Evolutionary conservation across 1,284 basidiomycete species (phyloP).

Genomic region (Chalciporus sp.): DNA sequence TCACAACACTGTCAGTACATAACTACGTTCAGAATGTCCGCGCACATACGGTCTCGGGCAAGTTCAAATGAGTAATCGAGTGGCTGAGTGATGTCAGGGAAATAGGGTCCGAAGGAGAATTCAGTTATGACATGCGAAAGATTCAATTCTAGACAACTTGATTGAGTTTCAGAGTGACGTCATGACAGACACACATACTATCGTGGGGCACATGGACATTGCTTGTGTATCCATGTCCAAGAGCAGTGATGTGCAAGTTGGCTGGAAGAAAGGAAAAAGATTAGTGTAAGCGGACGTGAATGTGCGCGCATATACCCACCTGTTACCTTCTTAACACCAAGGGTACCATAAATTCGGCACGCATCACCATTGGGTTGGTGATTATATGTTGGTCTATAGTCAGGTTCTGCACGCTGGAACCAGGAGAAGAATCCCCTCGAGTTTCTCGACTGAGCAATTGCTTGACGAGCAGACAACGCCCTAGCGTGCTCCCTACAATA

Average conservation of each 20-base stretch:
- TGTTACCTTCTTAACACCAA: slow-evolving; percentile 90
- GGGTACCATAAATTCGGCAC: slow-evolving; percentile 85
- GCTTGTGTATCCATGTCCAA: slow-evolving; percentile 93
- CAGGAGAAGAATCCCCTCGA: slow-evolving; percentile 71
- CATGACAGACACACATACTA: slow-evolving; percentile 47
- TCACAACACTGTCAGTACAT: not conserved
- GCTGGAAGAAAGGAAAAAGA: slow-evolving; percentile 45
- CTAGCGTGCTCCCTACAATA: slow-evolving; percentile 56
- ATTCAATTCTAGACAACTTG: slow-evolving; percentile 78
- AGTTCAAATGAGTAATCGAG: slow-evolving; percentile 90
- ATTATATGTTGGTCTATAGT: slow-evolving; percentile 74
- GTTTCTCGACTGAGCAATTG: slow-evolving; percentile 66
- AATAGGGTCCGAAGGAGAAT: slow-evolving; percentile 96
- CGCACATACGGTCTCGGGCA: slow-evolving; percentile 72
- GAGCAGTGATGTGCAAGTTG: slow-evolving; percentile 87
- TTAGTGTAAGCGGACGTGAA: not conserved
- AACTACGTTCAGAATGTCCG: not conserved
- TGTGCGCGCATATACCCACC: slow-evolving; percentile 40
- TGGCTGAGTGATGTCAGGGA: slow-evolving; percentile 94
- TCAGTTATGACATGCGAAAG: slow-evolving; percentile 95
- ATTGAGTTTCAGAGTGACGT: not conserved
- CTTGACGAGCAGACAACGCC: slow-evolving; percentile 70
- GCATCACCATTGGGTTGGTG: slow-evolving; percentile 68
- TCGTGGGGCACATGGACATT: slow-evolving; percentile 86
- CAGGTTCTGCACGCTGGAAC: slow-evolving; percentile 44